Evolutionary conservation across 2,329 filamentous ascomycete genomes (phyloP).

Genomic region (Acarospora socialis): DNA sequence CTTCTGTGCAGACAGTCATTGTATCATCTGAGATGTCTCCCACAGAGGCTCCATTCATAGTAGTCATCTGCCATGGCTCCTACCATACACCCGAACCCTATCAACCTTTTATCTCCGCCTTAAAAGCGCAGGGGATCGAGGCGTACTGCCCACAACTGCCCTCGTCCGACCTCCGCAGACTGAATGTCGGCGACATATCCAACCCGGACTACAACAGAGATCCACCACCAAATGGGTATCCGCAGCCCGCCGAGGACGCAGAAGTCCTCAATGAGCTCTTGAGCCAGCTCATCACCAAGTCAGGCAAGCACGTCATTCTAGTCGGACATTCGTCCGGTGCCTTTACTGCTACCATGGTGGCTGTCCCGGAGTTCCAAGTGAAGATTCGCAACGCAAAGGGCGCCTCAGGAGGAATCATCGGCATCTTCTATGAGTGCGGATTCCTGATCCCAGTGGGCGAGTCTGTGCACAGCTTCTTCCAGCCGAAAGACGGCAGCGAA

Average conservation of each 20-base stretch:
- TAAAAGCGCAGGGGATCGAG: slow-evolving; percentile 18
- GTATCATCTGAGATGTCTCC: no score
- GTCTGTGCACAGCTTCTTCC: slow-evolving; percentile 20
- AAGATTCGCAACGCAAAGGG: slow-evolving; percentile 12
- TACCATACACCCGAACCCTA: slow-evolving; percentile 22
- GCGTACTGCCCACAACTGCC: slow-evolving; percentile 23
- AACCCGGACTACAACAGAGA: no score
- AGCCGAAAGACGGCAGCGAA: slow-evolving; percentile 17
- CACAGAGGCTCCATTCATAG: no score
- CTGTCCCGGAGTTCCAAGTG: slow-evolving; percentile 18
- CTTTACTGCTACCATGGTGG: slow-evolving; percentile 22
- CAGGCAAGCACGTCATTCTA: slow-evolving; percentile 20
- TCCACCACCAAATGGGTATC: no score
- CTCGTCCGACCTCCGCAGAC: slow-evolving; percentile 20
- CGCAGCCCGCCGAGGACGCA: no score
- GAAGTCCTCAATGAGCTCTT: slow-evolving; percentile 5
- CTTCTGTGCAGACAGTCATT: no score
- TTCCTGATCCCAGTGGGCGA: slow-evolving; percentile 21
- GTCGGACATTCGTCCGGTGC: slow-evolving; percentile 22
- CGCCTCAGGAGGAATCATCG: slow-evolving; percentile 16
- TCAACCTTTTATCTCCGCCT: slow-evolving; percentile 15
- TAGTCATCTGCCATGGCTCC: slow-evolving; percentile 12
- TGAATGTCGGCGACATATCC: no score
- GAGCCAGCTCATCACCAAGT: slow-evolving; percentile 4
- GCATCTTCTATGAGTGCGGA: slow-evolving; percentile 19